Conservation (phyloP, 306 rosid species). For the Abrus pulchellus region DNA sequence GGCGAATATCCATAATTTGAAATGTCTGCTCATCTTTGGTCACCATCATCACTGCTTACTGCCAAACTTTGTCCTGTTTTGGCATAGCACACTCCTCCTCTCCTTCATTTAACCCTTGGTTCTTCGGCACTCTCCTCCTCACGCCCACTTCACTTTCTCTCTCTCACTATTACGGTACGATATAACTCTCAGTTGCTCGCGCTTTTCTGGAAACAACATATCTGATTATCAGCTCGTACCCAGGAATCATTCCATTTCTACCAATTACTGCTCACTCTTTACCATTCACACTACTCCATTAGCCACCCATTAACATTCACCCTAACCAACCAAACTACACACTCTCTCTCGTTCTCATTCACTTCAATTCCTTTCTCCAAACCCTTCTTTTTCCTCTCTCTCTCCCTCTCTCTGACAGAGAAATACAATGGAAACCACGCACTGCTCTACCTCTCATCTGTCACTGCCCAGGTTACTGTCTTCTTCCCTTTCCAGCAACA, state of each 20-base stretch:
- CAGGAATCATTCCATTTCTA: conserved; percentile 41
- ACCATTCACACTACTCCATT: neutral
- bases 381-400: neutral
- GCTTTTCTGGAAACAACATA: conserved; percentile 53
- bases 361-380: conserved; percentile 15
- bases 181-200: conserved; percentile 54
- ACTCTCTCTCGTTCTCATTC: neutral
- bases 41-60: conserved; percentile 78
- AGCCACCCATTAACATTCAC: neutral
- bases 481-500: neutral
- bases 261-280: conserved; percentile 4
- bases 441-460: neutral
- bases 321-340: conserved; percentile 6
- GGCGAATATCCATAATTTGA: conserved; percentile 23
- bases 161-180: neutral
- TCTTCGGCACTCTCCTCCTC: conserved; percentile 33
- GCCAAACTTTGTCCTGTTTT: conserved; percentile 85
- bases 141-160: conserved; percentile 17
- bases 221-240: conserved; percentile 39
- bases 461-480: conserved; percentile 41
- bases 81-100: conserved; percentile 52
- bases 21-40: conserved; percentile 65
- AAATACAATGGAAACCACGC: conserved; percentile 7
- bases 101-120: conserved; percentile 52
- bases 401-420: neutral